Evolutionary conservation across 2,329 filamentous ascomycete species (phyloP).

Genomic region (Parascedosporium putredinis): DNA sequence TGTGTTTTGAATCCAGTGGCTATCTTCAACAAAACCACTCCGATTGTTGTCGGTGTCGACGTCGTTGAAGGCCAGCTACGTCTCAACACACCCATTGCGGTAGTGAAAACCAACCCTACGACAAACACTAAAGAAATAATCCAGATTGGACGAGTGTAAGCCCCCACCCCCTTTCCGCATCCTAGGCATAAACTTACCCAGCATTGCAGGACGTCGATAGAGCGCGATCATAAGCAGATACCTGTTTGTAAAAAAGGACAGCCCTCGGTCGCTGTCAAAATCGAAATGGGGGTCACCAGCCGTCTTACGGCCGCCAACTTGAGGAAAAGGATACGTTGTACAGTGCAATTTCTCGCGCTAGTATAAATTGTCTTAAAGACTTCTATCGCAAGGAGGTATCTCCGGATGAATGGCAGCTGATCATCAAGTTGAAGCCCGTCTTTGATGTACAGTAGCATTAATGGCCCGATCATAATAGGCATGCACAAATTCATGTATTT

Average conservation of each 20-base stretch:
- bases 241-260: slow-evolving; percentile 88
- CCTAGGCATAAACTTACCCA: background rate
- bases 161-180: background rate
- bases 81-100: slow-evolving; percentile 82
- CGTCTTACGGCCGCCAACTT: slow-evolving; percentile 85
- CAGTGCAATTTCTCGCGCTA: slow-evolving; percentile 74
- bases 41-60: slow-evolving; percentile 92
- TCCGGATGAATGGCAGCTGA: slow-evolving; percentile 89
- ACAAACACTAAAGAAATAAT: slow-evolving; percentile 79
- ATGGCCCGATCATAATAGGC: background rate
- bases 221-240: slow-evolving; percentile 95
- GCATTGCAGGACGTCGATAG: slow-evolving; percentile 70
- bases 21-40: slow-evolving; percentile 96
- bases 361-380: slow-evolving; percentile 92
- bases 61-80: slow-evolving; percentile 82
- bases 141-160: slow-evolving; percentile 84
- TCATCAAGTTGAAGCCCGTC: slow-evolving; percentile 88
- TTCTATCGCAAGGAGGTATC: slow-evolving; percentile 81
- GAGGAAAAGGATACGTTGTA: slow-evolving; percentile 87
- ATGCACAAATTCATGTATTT: background rate
- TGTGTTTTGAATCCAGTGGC: slow-evolving; percentile 83
- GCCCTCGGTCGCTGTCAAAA: slow-evolving; percentile 96
- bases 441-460: slow-evolving; percentile 68
- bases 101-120: slow-evolving; percentile 68
- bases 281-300: slow-evolving; percentile 91